Percentiles rank a stretch among this genome's conserved stretches.
Evolutionary conservation across 371 early-diverging fungal genomes (phyloP).

Genomic region (Mortierella sp.): DNA sequence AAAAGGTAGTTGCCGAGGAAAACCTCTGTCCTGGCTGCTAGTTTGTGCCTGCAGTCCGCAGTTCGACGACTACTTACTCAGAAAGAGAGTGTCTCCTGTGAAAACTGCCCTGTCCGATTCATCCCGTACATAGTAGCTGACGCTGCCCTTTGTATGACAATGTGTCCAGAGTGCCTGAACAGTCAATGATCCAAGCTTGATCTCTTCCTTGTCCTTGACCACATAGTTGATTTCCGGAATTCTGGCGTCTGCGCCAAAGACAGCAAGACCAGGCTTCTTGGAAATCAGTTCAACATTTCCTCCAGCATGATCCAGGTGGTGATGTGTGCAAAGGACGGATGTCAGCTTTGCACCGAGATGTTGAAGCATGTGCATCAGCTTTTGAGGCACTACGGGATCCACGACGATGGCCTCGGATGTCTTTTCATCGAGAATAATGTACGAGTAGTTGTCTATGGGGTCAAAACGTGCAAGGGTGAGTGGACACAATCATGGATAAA

Average conservation of each 20-base stretch:
- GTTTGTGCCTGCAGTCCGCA: too few relatives aligned
- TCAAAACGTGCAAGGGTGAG: neutral
- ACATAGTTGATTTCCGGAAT: slow-evolving; percentile 84
- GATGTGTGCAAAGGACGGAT: slow-evolving; percentile 80
- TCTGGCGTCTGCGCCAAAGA: slow-evolving; percentile 91
- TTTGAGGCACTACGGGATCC: slow-evolving; percentile 76
- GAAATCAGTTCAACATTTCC: slow-evolving; percentile 76
- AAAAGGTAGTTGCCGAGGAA: too few relatives aligned
- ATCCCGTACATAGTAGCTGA: slow-evolving; percentile 84
- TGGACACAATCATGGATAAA: neutral
- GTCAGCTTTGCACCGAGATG: slow-evolving; percentile 63
- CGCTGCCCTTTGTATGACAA: slow-evolving; percentile 92
- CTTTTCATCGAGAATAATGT: slow-evolving; percentile 76
- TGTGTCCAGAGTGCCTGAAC: slow-evolving; percentile 76
- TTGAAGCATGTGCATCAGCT: slow-evolving; percentile 61
- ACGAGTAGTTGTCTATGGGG: slow-evolving; percentile 84
- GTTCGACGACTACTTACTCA: slow-evolving; percentile 65
- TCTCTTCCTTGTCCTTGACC: slow-evolving; percentile 79
- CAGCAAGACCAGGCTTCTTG: slow-evolving; percentile 73
- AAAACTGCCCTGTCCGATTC: slow-evolving; percentile 66
- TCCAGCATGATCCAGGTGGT: slow-evolving; percentile 85
- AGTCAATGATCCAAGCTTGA: slow-evolving; percentile 77
- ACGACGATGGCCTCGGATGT: slow-evolving; percentile 67
- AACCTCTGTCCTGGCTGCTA: too few relatives aligned
- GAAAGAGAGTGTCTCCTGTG: slow-evolving; percentile 85